These are phyloP conservation scores for Alnus rubra DNA, from an alignment of 306 rosid species.

Conservation along the genomic window DNA sequence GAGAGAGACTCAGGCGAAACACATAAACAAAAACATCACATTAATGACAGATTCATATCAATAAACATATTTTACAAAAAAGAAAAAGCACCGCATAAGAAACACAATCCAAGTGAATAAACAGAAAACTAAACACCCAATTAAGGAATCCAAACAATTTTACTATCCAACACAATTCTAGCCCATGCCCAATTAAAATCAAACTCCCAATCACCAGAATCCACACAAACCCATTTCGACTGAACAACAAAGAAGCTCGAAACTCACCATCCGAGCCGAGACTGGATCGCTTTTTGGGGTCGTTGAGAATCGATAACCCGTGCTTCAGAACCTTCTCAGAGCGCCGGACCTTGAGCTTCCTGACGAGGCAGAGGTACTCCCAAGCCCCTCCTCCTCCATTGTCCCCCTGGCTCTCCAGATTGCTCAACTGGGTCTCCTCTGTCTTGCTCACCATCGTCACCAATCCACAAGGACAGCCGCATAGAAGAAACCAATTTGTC, in stretches of 20 bases:
- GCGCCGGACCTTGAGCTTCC: slow-evolving; percentile 90
- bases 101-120: slow-evolving; percentile 5
- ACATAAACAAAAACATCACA: not conserved
- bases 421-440: slow-evolving; percentile 70
- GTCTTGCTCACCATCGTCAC: slow-evolving; percentile 78
- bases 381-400: slow-evolving; percentile 99
- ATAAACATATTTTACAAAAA: not conserved
- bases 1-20: not conserved
- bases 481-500: too few relatives aligned
- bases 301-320: slow-evolving; percentile 83
- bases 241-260: not conserved
- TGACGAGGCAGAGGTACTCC: slow-evolving; percentile 79
- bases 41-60: not conserved
- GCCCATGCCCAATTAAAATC: not conserved
- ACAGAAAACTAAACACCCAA: slow-evolving; percentile 1
- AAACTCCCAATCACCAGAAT: slow-evolving; percentile 2
- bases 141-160: not conserved
- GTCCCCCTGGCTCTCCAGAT: slow-evolving; percentile 88
- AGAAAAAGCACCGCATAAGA: not conserved
- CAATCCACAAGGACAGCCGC: slow-evolving; percentile 22
- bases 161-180: not conserved
- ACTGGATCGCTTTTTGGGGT: slow-evolving; percentile 62
- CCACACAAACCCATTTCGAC: slow-evolving; percentile 14
- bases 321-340: slow-evolving; percentile 80
- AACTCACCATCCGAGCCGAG: slow-evolving; percentile 80